Evolutionary conservation across 1,284 basidiomycete genomes (phyloP), one percentile per base, ranked within the genome.

Genomic region (Trichosporon ovoides): DNA sequence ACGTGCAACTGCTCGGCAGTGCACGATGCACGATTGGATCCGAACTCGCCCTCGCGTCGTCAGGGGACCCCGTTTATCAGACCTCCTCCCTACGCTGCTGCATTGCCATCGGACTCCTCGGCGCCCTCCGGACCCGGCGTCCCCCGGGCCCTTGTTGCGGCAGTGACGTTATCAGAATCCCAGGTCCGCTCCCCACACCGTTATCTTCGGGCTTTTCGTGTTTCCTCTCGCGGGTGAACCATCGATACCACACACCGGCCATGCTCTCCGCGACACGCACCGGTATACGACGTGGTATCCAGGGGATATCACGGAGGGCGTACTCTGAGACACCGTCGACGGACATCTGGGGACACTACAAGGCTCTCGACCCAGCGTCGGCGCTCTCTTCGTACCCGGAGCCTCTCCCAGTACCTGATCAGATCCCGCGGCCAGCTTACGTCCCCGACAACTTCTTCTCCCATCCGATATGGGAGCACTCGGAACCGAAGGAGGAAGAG

Each of bases 351-450:
- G 36, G 20, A 10, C 20, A 50, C 24, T 65, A 68, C 52, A 56
- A 43, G 5, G 48, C 72, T 33, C 66, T 76, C 28, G 55, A 60
- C 24, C 43, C 72, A 5, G 55, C 65, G 0, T 52, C 53, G 7
- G 70, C 73, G 16, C 65, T 74, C 58, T 65, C 63, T 1, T 43
- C 61, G 24, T 74, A 74, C 52, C 71, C 73, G 9, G 46, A 58
- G 10, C 81, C 81, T 7, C 81, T 83, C 34, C 55, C 64, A 11
- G 87, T 91, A 4, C 89, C 89, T 4, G 52, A 72, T 0, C 69
- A 79, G 52, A 89, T 91, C 33, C 31, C 59, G 3, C 79, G 81
- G 50, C 89, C 90, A 0, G 68, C 77, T 0, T 92, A 92, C 70
- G 84, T 79, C 7, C 74, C 74, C 2, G 55, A 74, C n/a, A 71